Evolutionary conservation across 2,329 filamentous ascomycete species (phyloP), one percentile per base, ranked within the genome.

Genomic region (Tolypocladium sp.): DNA sequence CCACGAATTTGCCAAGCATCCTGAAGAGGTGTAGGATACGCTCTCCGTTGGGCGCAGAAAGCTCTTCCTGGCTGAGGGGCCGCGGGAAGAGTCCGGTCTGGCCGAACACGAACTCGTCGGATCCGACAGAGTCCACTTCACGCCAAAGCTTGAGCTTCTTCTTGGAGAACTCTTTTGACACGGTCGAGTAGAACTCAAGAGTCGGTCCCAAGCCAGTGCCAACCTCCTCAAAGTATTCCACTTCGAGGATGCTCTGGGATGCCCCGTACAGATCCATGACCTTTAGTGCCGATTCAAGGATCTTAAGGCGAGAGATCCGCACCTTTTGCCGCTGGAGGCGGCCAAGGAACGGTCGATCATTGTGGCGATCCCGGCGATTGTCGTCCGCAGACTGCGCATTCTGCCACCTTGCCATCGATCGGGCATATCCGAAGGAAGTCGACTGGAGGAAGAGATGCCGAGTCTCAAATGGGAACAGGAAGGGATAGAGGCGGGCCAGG

Each of bases 181-280:
- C 93, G 0, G 91, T 96, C 0, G 94, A 96, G 74, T 99, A 99
- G 72, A 99, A 99, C 71, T 99, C 94, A 17, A 99, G 82, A 0
- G 94, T 99, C 4, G 94, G 94, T 0, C 94, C 94, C 53, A 99
- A 81, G 54, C 94, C 94, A 30, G 95, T 99, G 59, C 94, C 94
- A 27, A 99, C 94, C 75, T 99, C 94, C 68, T 97, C 94, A 66
- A 99, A 99, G 69, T 99, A 99, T 69, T 99, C 95, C 2, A 99
- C 93, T 70, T 99, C 94, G 0, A 99, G 77, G 35, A 97, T 90
- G 71, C 93, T 97, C 60, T 96, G 91, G 1, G 93, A 96, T n/a
- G 91, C 91, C 0, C 94, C 94, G 68, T 99, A 99, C 3, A 97
- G 83, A 67, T 99, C 93, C 93, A 99, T 97, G 37, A 99, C 94